Conservation (phyloP, 345 rosid genomes). For the Anacardium occidentale region DNA sequence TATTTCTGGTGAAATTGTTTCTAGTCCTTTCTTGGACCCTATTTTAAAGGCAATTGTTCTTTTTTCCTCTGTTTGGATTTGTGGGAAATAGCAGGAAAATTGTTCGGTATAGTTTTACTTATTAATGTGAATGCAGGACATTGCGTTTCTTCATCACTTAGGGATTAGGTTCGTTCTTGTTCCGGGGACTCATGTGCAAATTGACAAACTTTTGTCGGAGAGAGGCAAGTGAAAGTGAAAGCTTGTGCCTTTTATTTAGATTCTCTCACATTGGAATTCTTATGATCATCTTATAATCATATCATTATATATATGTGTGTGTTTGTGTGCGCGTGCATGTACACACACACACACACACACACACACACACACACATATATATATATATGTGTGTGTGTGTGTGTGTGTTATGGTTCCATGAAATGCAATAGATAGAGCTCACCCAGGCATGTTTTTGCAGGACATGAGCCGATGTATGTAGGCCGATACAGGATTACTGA, state of each 20-base stretch:
- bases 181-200: constrained; percentile 87
- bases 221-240: constrained; percentile 52
- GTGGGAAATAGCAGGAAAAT: not conserved
- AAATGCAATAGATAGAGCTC: constrained; percentile 15
- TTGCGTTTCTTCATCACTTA: constrained; percentile 85
- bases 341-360: no score
- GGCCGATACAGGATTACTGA: constrained; percentile 90
- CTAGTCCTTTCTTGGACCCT: constrained; percentile 55
- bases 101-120: constrained; percentile 15
- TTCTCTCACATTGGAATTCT: not conserved
- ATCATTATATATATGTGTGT: not conserved
- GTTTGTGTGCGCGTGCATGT: no score
- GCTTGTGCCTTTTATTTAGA: not conserved
- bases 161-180: constrained; percentile 83
- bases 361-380: no score
- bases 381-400: no score
- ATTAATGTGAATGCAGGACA: constrained; percentile 55
- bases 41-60: constrained; percentile 59
- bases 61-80: not conserved
- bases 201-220: constrained; percentile 75
- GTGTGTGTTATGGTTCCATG: constrained; percentile 7
- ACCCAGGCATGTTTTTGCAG: constrained; percentile 39
- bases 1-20: constrained; percentile 65
- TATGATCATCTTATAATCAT: not conserved
- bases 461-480: constrained; percentile 58